Evolutionary conservation across 176 grass and related monocot species (phyloP), one percentile per base, ranked within the genome.

Genomic region (Carex cristatella): DNA sequence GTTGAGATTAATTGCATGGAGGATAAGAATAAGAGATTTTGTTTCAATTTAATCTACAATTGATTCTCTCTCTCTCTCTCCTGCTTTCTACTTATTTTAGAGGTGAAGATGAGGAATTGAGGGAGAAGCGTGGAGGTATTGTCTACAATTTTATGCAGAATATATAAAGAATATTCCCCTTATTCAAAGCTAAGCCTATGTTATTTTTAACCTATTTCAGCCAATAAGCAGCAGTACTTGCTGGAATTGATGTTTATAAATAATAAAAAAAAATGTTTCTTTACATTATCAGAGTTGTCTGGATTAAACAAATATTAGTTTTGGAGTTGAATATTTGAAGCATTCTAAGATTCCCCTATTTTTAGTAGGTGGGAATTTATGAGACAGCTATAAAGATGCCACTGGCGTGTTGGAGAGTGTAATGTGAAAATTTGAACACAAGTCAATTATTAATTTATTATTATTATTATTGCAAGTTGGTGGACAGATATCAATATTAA

Each of bases 401-500:
- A 54, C 71, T 53, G 13, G 10, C 70, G 42, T 75, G 42, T 48
- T 28, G n/a, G 42, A 75, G 44, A 27, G 44, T 51, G 70, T 51
- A 28, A 74, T 30, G 23, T 56, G 73, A 77, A 12, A 77, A 76
- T n/a, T 76, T 30, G 4, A 76, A 10, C 46, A 16, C 10, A 55
- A 76, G 48, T 77, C 73, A 76, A 30, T 76, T 76, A 48, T 46
- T 72, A 76, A 76, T 14, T 76, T 76, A 48, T 46, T 72, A 76
- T 54, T 75, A 74, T 54, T 75, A 44, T 75, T 15, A 5, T 67
- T 53, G 3, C 44, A 49, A 51, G 10, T 49, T 27, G 44, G n/a
- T 35, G 2, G 11, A 75, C n/a, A 51, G 4, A 75, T 77, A 31
- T 77, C 72, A 77, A 77, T 77, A 31, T 55, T 73, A 46, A 73